Evolutionary conservation across 2,329 filamentous ascomycete genomes (phyloP), one percentile per base, ranked within the genome.

Genomic region (Xylariaceae sp.): DNA sequence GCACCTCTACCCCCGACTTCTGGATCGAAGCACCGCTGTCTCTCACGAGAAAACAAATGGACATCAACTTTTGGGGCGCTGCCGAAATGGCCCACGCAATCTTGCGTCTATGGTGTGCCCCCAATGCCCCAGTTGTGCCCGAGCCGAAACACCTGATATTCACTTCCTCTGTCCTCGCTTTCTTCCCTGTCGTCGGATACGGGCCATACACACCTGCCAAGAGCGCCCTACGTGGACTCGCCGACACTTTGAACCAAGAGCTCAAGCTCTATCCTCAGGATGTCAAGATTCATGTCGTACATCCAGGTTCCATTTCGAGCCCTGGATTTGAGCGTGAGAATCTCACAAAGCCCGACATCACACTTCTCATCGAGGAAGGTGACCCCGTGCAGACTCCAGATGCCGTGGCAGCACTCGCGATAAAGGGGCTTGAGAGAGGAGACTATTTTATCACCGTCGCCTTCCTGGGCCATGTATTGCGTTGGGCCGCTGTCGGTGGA

Each of bases 61-160:
- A 96, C 64, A 81, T 92, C 59, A 92, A 96, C 71, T 97, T 89
- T 73, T 96, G 86, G 78, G 88, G 89, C 43, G 83, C 85, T 30
- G 86, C 86, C 38, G 94, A 95, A 67, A 88, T 95, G 71, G 86
- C 90, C 35, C 90, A 95, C 65, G 84, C 89, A 17, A 82, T 87
- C 15, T 72, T 96, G 53, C 80, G 78, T 45, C 77, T 81, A 52
- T 96, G 92, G 92, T 80, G 90, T 40, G 70, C 72, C 3, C 74
- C 76, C 11, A 68, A 69, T 10, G 68, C 68, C 5, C 67, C 74
- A 9, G 62, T 74, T 33, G 68, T 75, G 43, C 60, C 70, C 5
- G 71, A 78, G 54, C 75, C 85, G 10, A 81, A 86, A 47, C 92
- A 97, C 69, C 77, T 99, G 56, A 82, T 99, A 65, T 89, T 97